A percentile compares a stretch with the other conserved stretches of the same genome.
Evolutionary conservation across 2,329 filamentous ascomycete species (phyloP).

Genomic region (Boeremia exigua): DNA sequence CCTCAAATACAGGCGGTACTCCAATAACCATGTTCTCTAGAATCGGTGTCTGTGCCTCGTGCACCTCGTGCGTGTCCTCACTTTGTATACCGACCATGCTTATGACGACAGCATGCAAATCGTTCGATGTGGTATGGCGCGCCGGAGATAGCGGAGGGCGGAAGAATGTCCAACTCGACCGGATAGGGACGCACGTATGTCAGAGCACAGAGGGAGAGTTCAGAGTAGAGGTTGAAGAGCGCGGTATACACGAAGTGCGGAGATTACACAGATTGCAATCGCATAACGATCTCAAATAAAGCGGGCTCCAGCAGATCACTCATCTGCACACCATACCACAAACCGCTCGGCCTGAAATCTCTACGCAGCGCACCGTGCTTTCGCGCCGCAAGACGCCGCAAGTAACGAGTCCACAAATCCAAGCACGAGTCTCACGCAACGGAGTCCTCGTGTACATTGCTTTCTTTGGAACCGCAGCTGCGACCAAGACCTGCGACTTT

Average conservation of each 20-base stretch:
- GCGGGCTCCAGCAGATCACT: constrained; percentile 10
- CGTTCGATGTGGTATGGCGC: constrained; percentile 15
- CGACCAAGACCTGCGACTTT: constrained; percentile 3
- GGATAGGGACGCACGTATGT: constrained; percentile 6
- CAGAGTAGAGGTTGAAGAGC: neutral
- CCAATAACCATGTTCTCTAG: constrained; percentile 47
- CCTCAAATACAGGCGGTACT: constrained; percentile 46
- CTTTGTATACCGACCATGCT: constrained; percentile 23
- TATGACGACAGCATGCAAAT: constrained; percentile 21
- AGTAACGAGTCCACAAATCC: constrained; percentile 1
- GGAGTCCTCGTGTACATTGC: constrained; percentile 7
- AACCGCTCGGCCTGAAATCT: constrained; percentile 11
- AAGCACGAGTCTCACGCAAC: constrained; percentile 2
- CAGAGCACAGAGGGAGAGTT: neutral
- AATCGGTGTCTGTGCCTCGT: constrained; percentile 37
- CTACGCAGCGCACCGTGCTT: constrained; percentile 10
- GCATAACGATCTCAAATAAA: constrained; percentile 5
- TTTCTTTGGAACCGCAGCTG: constrained; percentile 8
- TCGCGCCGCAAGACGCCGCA: constrained; percentile 11
- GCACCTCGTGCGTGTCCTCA: constrained; percentile 32
- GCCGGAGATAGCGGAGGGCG: constrained; percentile 12
- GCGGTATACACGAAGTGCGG: neutral
- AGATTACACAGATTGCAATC: constrained; percentile 8
- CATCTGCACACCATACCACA: constrained; percentile 13
- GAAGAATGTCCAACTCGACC: constrained; percentile 4